These are phyloP conservation scores for Craspedostauros australis DNA, from an alignment of 108 stramenopile species.

Conservation along the genomic window DNA sequence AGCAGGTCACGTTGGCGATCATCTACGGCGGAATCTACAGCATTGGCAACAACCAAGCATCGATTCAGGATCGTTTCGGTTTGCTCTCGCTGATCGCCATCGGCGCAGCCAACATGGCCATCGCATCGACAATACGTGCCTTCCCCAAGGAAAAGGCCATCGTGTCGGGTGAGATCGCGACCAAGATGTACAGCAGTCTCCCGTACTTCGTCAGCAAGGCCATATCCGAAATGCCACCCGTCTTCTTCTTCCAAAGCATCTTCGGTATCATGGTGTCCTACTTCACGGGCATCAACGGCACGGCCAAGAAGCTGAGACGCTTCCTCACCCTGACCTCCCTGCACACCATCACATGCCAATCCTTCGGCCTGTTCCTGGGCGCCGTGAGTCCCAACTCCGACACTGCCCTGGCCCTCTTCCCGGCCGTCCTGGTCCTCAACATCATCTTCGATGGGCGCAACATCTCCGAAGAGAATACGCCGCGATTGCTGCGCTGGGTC, in stretches of 20 bases:
- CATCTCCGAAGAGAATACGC: conserved; percentile 80
- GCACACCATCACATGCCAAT: conserved; percentile 68
- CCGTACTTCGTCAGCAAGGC: conserved; percentile 94
- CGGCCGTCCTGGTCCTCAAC: conserved; percentile 79
- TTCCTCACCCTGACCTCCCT: conserved; percentile 76
- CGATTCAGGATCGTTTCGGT: conserved; percentile 82
- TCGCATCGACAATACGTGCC: conserved; percentile 70
- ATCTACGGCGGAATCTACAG: conserved; percentile 84
- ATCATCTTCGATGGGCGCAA: conserved; percentile 89
- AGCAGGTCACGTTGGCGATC: conserved; percentile 73
- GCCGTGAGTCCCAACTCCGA: conserved; percentile 62
- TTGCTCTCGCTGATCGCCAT: conserved; percentile 76
- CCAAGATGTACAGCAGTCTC: conserved; percentile 70
- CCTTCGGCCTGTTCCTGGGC: conserved; percentile 64
- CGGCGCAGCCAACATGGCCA: conserved; percentile 81
- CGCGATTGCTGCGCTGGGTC: conserved; percentile 57
- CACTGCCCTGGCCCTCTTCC: conserved; percentile 75
- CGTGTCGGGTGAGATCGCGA: conserved; percentile 60
- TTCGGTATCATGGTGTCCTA: conserved; percentile 80
- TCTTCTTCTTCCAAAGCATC: conserved; percentile 69
- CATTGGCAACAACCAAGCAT: conserved; percentile 62
- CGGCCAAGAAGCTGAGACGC: conserved; percentile 46
- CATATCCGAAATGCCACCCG: conserved; percentile 85
- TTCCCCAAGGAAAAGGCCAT: conserved; percentile 88
- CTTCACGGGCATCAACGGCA: conserved; percentile 59